Base-by-base conservation (phyloP, 306 rosid genomes). In the Acacia melanoxylon region DNA sequence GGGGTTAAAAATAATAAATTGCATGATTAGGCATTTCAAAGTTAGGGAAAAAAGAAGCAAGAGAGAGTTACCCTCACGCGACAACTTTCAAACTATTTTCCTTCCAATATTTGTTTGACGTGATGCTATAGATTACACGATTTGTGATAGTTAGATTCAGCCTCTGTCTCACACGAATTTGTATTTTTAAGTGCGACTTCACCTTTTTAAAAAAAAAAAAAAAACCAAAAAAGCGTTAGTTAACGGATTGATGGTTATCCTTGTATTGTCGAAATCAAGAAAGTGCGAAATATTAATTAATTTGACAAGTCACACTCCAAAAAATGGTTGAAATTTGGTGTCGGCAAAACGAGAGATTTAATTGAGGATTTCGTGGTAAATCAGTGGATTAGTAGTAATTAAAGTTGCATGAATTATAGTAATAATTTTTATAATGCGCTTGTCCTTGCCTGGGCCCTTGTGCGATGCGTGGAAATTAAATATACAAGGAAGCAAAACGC, bases 341-440 rank as follows among this genome's bases (percentile, higher is more conserved):
- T 82, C 84, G 86, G 89, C 54, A 76, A 56, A 31, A 61, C 42
- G 73, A 14, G 33, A n/a, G 37, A 72, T n/a, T n/a, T n/a, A 33
- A 44, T 13, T 19, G 63, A 42, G 72, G 44, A 54, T 45, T 56
- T 58, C 15, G 54, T 14, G 41, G 52, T 41, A 62, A n/a, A 41
- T 68, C 41, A 63, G 10, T 2, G 12, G 33, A 52, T 27, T 27
- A 56, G 11, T 58, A 29, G 78, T 16, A 44, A 54, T 54, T 68
- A 44, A 13, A 51, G 41, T 19, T 33, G 33, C 17, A 48, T 17
- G 42, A 4, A 11, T 19, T 68, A 61, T 45, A 61, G 19, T 10
- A 2, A 7, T 35, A 25, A 8, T 19, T 78, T 70, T 76, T 24
- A 37, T 51, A 14, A 24, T 46, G 40, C 42, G 41, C 29, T 79